These are phyloP conservation scores for Cyberlindnera euphorbiiphila DNA, from an alignment of 805 yeast genomes.

Conservation along the genomic window DNA sequence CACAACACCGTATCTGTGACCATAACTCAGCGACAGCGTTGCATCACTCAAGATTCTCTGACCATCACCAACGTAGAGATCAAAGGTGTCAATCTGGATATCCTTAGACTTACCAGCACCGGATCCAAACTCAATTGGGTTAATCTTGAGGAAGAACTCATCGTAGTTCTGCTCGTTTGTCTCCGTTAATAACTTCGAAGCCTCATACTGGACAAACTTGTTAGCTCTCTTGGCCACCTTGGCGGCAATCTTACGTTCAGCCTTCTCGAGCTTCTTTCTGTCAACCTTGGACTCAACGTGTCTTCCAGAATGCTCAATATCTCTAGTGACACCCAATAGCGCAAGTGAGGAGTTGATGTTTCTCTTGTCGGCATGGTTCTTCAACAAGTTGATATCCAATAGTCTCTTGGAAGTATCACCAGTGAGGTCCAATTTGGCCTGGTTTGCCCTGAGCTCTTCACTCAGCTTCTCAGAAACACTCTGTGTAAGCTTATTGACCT, in stretches of 20 bases:
- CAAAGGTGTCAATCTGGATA: constrained; percentile 88
- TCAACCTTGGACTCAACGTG: constrained; percentile 93
- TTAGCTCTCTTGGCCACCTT: constrained; percentile 87
- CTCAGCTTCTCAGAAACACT: constrained; percentile 46
- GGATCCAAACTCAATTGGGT: constrained; percentile 86
- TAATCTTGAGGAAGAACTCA: constrained; percentile 89
- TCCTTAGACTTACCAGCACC: constrained; percentile 98
- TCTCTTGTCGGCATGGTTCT: constrained; percentile 57
- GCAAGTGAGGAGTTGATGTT: constrained; percentile 75
- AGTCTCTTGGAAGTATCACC: constrained; percentile 89
- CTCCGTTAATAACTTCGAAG: constrained; percentile 80
- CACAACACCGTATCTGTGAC: constrained; percentile 94
- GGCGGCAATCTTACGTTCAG: constrained; percentile 95
- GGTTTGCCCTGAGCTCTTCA: constrained; percentile 57
- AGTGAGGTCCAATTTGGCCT: constrained; percentile 70
- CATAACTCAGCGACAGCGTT: constrained; percentile 79
- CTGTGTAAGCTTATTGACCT: constrained; percentile 46
- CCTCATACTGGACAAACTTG: constrained; percentile 83
- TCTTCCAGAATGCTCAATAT: constrained; percentile 88
- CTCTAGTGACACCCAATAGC: constrained; percentile 71
- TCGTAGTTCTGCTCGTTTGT: constrained; percentile 76
- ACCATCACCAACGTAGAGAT: constrained; percentile 93
- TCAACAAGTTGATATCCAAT: constrained; percentile 69
- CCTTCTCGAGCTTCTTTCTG: constrained; percentile 93
- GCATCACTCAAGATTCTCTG: constrained; percentile 89